These are phyloP conservation scores for Lizonia empirigonia DNA, from an alignment of 2,329 filamentous ascomycete species.

Conservation along the genomic window DNA sequence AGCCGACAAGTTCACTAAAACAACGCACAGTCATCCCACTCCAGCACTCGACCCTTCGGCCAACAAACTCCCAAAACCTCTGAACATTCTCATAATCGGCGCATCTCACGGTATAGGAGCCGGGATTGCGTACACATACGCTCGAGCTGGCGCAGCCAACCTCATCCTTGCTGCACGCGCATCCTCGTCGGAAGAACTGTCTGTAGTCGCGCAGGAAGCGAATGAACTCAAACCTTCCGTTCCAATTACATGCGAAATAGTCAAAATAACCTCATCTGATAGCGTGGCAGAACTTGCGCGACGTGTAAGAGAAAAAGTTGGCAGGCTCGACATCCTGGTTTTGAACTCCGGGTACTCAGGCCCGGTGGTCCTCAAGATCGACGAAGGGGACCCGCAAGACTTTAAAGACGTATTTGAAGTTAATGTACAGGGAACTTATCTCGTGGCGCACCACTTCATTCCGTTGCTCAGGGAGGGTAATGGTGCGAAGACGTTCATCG, in stretches of 20 bases:
- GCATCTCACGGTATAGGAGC: constrained; percentile 43
- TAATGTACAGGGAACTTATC: constrained; percentile 48
- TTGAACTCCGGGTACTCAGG: constrained; percentile 49
- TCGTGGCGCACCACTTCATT: constrained; percentile 46
- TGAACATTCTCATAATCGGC: constrained; percentile 42
- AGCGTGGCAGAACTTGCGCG: constrained; percentile 34
- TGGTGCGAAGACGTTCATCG: constrained; percentile 33
- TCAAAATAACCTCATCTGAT: constrained; percentile 39
- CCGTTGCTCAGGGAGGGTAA: constrained; percentile 29
- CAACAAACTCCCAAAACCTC: constrained; percentile 26
- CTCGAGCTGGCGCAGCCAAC: constrained; percentile 30
- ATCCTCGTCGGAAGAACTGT: constrained; percentile 24
- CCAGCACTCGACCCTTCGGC: constrained; percentile 20
- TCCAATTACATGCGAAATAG: constrained; percentile 8
- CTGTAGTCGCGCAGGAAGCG: constrained; percentile 18
- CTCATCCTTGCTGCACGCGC: constrained; percentile 35
- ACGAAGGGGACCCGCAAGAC: constrained; percentile 40
- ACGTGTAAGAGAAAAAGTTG: constrained; percentile 28
- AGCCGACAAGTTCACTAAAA: constrained; percentile 3
- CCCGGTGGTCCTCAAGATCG: constrained; percentile 41
- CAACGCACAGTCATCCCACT: constrained; percentile 17
- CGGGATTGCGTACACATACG: constrained; percentile 38
- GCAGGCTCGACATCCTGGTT: constrained; percentile 46
- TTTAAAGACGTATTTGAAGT: constrained; percentile 47
- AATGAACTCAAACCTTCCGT: constrained; percentile 15